Base-by-base conservation (phyloP, 2,329 filamentous ascomycete species). In the Chaetomium globosum region DNA sequence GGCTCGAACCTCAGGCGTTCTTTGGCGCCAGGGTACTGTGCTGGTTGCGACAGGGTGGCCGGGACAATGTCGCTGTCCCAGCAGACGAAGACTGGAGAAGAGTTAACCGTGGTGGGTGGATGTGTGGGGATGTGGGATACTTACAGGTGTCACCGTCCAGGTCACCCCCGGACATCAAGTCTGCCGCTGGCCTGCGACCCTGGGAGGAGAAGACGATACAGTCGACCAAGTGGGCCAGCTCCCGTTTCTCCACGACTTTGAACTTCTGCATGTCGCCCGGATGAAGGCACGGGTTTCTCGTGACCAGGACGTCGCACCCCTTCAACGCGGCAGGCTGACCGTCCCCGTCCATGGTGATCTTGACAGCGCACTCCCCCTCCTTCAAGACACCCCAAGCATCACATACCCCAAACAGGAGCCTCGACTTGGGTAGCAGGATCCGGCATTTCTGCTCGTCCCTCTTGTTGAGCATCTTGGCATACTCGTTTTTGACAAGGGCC, bases 201-300 rank as follows among this genome's bases (percentile, higher is more conserved):
- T 69, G 63, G 1, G 74, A 75, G 4, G 78, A 70, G 64, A 79
- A 80, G 10, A 80, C 76, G 51, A 80, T 78, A 65, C 78, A 80
- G 64, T 79, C 78, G 8, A 75, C 73, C 13, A 80, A 69, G 59
- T 79, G 77, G 9, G 74, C 67, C 26, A 78, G 71, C 59, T 78
- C 76, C 1, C 71, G 71, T 7, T 70, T 69, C 53, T 78, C 73
- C 0, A 78, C 76, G 4, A 73, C 77, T 61, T 72, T 76, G 53
- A 80, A 78, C 62, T 80, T 80, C 57, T 77, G 78, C 39, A 79
- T 65, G 69, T 80, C 78, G 26, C 78, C 78, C 6, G 78, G 77
- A 64, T 80, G 78, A 13, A 78, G 70, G 66, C 78, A 80, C 0
- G 79, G 79, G 57, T 80, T 80, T 58, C 78, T 70, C 4, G 77